Percentiles rank a stretch among this genome's conserved stretches.
phyloP scores from a whole-genome alignment of 768 basidiomycete species.

The Auricularia sp. region DNA sequence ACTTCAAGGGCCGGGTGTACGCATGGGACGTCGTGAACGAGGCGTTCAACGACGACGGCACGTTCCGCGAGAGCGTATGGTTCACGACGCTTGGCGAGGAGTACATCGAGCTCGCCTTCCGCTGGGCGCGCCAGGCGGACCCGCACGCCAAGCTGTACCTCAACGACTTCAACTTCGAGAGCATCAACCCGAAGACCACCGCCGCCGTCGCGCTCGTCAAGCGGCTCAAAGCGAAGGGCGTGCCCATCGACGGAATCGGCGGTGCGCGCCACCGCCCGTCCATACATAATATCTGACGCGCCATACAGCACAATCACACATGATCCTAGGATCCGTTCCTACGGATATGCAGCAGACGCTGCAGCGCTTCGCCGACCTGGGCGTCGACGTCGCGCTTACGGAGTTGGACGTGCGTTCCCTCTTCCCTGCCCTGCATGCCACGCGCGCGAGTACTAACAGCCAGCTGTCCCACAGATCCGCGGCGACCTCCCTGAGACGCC shows the following conservation, averaged over 20 bases:
- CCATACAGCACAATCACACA: not conserved
- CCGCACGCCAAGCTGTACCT: constrained; percentile 2
- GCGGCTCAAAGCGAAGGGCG: constrained; percentile 1
- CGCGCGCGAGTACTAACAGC: not conserved
- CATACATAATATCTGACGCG: not conserved
- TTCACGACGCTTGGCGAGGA: constrained; percentile 8
- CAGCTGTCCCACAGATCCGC: not conserved
- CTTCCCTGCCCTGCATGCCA: not conserved
- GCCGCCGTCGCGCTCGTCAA: constrained; percentile 6
- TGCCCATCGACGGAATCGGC: constrained; percentile 10
- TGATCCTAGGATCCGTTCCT: not conserved
- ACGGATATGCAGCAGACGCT: constrained; percentile 2
- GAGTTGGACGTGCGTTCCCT: constrained; percentile 8
- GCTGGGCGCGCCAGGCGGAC: constrained; percentile 5
- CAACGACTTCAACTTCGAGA: constrained; percentile 6
- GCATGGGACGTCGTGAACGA: constrained; percentile 12
- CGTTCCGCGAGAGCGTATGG: constrained; percentile 7
- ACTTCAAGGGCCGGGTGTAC: constrained; percentile 5
- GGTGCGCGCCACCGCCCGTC: not conserved
- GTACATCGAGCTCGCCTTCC: constrained; percentile 8
- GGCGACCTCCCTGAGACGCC: not conserved
- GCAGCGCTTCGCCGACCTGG: constrained; percentile 4
- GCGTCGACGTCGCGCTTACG: constrained; percentile 9
- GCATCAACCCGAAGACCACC: constrained; percentile 4
- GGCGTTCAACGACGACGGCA: constrained; percentile 10